Evolutionary conservation across 352 stramenopile species (phyloP), one percentile per base, ranked within the genome.

Genomic region (Phytopythium kandeliae): DNA sequence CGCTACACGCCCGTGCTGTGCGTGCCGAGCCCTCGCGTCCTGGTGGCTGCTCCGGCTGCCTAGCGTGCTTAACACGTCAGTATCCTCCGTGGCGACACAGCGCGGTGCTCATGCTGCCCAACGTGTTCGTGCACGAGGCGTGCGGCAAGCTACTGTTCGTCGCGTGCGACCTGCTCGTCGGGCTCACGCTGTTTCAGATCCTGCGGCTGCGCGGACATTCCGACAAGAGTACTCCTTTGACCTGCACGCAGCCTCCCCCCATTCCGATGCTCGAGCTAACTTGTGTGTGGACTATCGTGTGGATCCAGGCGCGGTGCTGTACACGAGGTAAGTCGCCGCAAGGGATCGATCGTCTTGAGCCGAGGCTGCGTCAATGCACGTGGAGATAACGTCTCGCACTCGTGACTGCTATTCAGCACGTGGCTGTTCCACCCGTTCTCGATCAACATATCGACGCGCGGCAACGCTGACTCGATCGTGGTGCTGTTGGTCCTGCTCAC

Each of bases 381-480:
- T n/a, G 16, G 30, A 16, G 19, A 15, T 35, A 21, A 37, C 2
- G 12, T 17, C 30, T 37, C 19, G 28, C 15, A 13, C 21, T 12
- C 21, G 22, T 11, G 8, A 21, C 22, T 28, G 12, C 38, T 44
- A 19, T 28, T 10, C 53, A 85, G 77, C 38, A 61, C 98, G 22
- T 99, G 96, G 96, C 66, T 99, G 17, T 99, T 98, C 54, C 98
- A 99, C 62, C 97, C 97, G 17, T 89, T 99, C 50, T 95, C 96
- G 17, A 94, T 99, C 46, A 99, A 99, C 54, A 99, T 99, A 63
- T 99, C 96, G 52, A 99, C 97, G n/a, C 80, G 97, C 34, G 97
- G 97, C 41, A 98, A 97, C 51, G 86, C 96, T 12, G 97, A 99
- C 67, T 92, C 89, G 38, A 82, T 99, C 47, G 89, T 97, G 49